Evolutionary conservation across 331 rosid genomes (phyloP), one percentile per base, ranked within the genome.

Genomic region (Telfairia occidentalis): DNA sequence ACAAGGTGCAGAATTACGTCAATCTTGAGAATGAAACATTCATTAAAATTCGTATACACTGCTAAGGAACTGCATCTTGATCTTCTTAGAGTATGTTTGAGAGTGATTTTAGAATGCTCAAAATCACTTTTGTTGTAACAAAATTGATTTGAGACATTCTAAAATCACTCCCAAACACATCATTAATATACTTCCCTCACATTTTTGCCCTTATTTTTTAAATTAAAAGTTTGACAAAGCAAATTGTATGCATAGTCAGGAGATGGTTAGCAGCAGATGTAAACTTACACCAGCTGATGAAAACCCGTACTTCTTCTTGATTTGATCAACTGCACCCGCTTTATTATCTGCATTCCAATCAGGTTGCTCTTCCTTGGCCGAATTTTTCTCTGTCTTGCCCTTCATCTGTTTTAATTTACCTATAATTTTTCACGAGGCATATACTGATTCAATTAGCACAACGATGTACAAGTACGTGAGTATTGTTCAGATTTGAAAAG

Each of bases 281-380:
- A 58, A 75, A 52, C 92, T 84, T 85, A 91, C 97, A 72, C 73
- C 78, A 52, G 89, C 81, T 0, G 86, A 83, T 46, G 95, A 74
- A 48, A 87, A 89, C 53, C 98, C 97, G 37, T 94, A 94, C 89
- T 73, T 89, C 83, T 69, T 89, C 91, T 91, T 94, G 72, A 94
- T 91, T 79, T 91, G 92, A 84, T 88, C 89, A 38, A 94, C 84
- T 29, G 88, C 35, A 23, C 81, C 91, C 45, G 61, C 59, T 79
- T 86, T 87, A 65, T 85, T 88, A 15, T 88, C 87, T 46, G 69
- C 59, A 76, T 85, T 88, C 78, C 84, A 83, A 4, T 88, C 90
- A 37, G 70, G 84, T 21, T 82, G 84, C 78, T 88, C 96, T 82
- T 85, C 96, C 81, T 82, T 88, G 13, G 57, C 70, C 15, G 89